Base-by-base conservation (phyloP, 768 basidiomycete species). In the Neoboletus magnificus region DNA sequence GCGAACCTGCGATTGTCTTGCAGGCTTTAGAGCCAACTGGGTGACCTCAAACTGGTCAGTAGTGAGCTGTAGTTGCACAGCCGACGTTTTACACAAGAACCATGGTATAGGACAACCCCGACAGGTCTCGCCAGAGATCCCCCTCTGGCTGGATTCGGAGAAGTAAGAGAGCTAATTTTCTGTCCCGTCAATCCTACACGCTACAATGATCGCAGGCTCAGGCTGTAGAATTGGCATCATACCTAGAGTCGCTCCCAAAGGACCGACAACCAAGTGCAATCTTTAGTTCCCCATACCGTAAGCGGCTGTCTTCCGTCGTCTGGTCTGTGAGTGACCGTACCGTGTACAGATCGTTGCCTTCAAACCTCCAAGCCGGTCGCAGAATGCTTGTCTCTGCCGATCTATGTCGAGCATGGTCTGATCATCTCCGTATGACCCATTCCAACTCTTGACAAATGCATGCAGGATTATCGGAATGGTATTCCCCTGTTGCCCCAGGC, bases 251-350 rank as follows among this genome's bases (percentile, higher is more conserved):
- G 9, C 73, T 92, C 16, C 87, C 89, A 16, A 77, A 80, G 51
- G 77, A 84, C 8, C 78, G 86, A 42, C 77, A 80, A 13, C 91
- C 91, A 1, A 91, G 86, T 2, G 85, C 82, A 6, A 88, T 93
- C 54, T 87, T 91, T 69, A 91, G 89, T 12, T 93, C 91, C 11
- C 91, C 91, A 9, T 92, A 88, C 66, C 93, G 91, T 91, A 53
- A 69, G 74, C 64, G 4, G 29, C 11, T 45, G 37, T 30, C n/a
- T 48, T 44, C 42, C 5, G 22, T 51, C 22, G 18, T 48, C 35
- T 33, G 20, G 16, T 32, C 30, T 23, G 32, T 22, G 45, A 48
- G 30, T 16, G 46, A 52, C 22, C 7, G 10, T 40, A 27, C 22
- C 3, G 15, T 23, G 20, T 10, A 35, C 61, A 92, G 90, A 93